Base-by-base conservation (phyloP, 2,329 filamentous ascomycete genomes). In the Aschersonia sp. region DNA sequence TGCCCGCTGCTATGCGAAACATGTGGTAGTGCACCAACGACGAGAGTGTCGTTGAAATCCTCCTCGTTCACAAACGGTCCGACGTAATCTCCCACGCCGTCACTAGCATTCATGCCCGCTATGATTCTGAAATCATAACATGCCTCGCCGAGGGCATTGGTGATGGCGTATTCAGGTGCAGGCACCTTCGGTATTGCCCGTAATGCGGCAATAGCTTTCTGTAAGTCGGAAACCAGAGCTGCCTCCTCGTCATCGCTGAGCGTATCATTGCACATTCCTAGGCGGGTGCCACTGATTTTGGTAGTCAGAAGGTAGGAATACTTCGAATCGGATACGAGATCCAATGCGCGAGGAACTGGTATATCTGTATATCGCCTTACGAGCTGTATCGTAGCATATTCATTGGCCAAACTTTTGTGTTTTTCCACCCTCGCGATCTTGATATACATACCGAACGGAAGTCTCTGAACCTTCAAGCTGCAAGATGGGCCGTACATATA, bases 401-500 rank as follows among this genome's bases (percentile, higher is more conserved):
- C 47, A 31, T 51, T 50, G 46, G 44, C 46, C 46, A 50, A 41
- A 7, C 14, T 30, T n/a, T 43, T 2, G 30, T 50, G 39, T 5
- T 22, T 0, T 4, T 12, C 5, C 7, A 12, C 4, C 1, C 1
- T 5, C 12, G 14, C 32, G 5, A 30, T 43, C 48, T 54, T 56
- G 35, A 53, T 14, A 39, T 55, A 53, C 37, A 56, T 45, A 4
- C 54, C 53, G 43, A 55, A 53, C 4, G 53, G 54, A 37, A 56
- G 46, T 10, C 43, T 47, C 45, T 55, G 54, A 22, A 54, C 53
- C 1, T 50, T 45, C 12, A 50, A 32, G 43, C 51, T 52, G 32
- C 14, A 43, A 22, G 47, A 49, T 39, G 45, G 30, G 12, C 51
- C 51, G 47, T 53, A 55, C 41, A 55, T 45, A 14, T 32, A 30